Evolutionary conservation across 2,329 filamentous ascomycete genomes (phyloP), one percentile per base, ranked within the genome.

Genomic region (Fusarium torreyae): DNA sequence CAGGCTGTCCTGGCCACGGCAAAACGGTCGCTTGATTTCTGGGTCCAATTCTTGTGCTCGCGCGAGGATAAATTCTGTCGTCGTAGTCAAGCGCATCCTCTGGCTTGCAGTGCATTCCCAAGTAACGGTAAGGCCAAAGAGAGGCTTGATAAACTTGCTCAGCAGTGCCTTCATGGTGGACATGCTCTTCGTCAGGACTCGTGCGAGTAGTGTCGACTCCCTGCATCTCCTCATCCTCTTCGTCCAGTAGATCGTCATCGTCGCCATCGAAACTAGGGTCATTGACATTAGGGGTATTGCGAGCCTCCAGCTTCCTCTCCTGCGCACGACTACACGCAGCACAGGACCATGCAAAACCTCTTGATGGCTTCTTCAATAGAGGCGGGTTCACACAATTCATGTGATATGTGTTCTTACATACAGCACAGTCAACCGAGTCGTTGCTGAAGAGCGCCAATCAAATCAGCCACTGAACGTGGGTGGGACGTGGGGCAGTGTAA

Each of bases 261-360:
- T 91, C 89, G n/a, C 75, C 82, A 50, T 94, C 84, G n/a, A 86
- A 80, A 56, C 89, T 85, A 57, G 92, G 86, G 62, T 94, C 93
- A 44, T 88, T 87, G 26, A 92, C 81, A 48, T 91, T 89, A 24
- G 94, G 93, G 1, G 94, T 97, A 77, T 97, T 91, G 61, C 94
- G 91, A 62, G 94, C 94, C 83, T 98, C 94, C 28, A 98, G 84
- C 79, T 93, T 97, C 73, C 93, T 90, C 80, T 98, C 96, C 77
- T 97, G 94, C n/a, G 94, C 94, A 75, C 95, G 91, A 79, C 94
- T 98, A 81, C 96, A 99, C 62, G 95, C 92, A 56, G 93, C 96
- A 80, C 96, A 99, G 31, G 96, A 95, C 96, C 96, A 99, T 6
- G 94, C 96, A 81, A 99, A 99, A 39, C 96, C 96, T 80, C 96